phyloP scores from a whole-genome alignment of 176 grass and related monocot species.

The Aechmea fasciata region DNA sequence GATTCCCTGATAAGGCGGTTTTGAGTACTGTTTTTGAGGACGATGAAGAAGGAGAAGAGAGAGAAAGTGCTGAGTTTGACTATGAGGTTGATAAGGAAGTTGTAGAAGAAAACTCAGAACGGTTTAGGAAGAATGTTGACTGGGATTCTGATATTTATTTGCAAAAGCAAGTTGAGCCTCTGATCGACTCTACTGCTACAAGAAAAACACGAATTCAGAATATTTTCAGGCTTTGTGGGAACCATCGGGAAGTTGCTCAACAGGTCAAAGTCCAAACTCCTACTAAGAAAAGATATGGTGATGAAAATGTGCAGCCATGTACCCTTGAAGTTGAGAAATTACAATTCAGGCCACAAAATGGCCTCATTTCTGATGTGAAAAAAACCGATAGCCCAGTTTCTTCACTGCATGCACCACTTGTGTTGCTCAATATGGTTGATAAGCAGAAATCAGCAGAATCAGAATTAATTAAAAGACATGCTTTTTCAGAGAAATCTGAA shows the following conservation, averaged over 20 bases:
- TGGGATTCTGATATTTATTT: not conserved
- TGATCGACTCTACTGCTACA: slow-evolving; percentile 26
- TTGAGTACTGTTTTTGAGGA: slow-evolving; percentile 71
- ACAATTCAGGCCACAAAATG: slow-evolving; percentile 4
- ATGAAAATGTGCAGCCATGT: slow-evolving; percentile 40
- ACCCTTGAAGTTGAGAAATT: not conserved
- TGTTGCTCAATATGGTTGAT: slow-evolving; percentile 20
- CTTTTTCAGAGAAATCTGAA: slow-evolving; percentile 11
- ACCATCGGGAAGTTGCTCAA: slow-evolving; percentile 50
- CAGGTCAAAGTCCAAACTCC: slow-evolving; percentile 24
- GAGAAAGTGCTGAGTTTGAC: slow-evolving; percentile 14
- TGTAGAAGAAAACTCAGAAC: slow-evolving; percentile 41
- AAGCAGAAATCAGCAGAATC: slow-evolving; percentile 13
- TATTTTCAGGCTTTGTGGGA: slow-evolving; percentile 84
- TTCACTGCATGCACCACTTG: slow-evolving; percentile 30
- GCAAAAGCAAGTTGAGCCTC: slow-evolving; percentile 16
- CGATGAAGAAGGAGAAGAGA: slow-evolving; percentile 46
- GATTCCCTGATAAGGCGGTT: slow-evolving; percentile 48
- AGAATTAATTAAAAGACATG: slow-evolving; percentile 21
- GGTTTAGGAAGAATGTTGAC: not conserved
- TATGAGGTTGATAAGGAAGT: slow-evolving; percentile 72
- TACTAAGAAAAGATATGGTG: slow-evolving; percentile 22
- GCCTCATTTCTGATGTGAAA: slow-evolving; percentile 33
- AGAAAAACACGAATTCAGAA: slow-evolving; percentile 62
- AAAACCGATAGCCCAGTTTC: slow-evolving; percentile 38